Base-by-base conservation (phyloP, 306 rosid genomes). In the Begonia masoniana region DNA sequence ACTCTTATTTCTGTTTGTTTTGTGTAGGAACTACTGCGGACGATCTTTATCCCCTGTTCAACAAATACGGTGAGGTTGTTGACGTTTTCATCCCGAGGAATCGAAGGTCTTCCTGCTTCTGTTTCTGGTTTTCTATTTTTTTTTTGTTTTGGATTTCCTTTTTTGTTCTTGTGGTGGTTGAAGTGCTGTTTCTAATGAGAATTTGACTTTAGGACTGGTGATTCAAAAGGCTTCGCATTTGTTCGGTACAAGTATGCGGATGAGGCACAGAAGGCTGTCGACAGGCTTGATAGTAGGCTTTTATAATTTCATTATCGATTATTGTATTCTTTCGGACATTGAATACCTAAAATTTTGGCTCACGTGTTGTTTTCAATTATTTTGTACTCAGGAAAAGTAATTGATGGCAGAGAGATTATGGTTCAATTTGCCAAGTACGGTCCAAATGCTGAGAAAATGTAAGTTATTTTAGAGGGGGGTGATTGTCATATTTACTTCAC, bases 341-440 rank as follows among this genome's bases (percentile, higher is more conserved):
- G n/a, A n/a, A n/a, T 45, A 10, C 9, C 49, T 11, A n/a, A 10
- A n/a, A 10, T 10, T 10, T 35, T 12, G 10, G 19, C 17, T 35
- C 15, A 35, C n/a, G 13, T 21, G 35, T 17, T 42, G 48, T 56
- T 14, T 36, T 63, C 41, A 47, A 4, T 62, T 11, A 45, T 26
- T 55, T 62, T 7, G 0, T 57, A 51, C 54, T 12, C 59, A 82
- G 91, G 91, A 36, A 75, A 78, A 71, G 71, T 82, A 55, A 79
- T 82, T 1, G 85, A 82, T 71, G 91, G 91, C 11, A 78, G 91
- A 73, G 91, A 82, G 74, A 82, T 82, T 60, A 82, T 78, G 91
- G 91, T 82, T 66, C 91, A 82, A 56, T 82, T 82, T 23, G 91
- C 91, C n/a, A 82, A 82, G 75, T 82, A 82, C 4, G 91, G 91